Evolutionary conservation across 805 yeast genomes (phyloP), one percentile per base, ranked within the genome.

Genomic region (Cyberlindnera samutprakarnensis): DNA sequence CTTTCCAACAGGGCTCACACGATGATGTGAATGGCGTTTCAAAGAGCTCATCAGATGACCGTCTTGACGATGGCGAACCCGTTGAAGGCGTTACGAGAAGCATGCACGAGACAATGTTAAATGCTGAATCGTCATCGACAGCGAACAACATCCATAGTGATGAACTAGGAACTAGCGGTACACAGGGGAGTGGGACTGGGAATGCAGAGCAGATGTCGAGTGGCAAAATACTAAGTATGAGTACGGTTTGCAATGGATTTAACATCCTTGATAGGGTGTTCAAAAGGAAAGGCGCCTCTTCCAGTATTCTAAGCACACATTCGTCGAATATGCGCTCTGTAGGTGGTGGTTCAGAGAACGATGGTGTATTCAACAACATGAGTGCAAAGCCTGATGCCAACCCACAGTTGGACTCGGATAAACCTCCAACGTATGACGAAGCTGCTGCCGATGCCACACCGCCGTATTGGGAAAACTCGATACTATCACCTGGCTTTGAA

Each of bases 401-500:
- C 15, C 43, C 48, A 8, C 45, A 38, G 8, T 43, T 38, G 7
- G 55, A 53, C 7, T 56, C 62, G 9, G 88, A 80, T 38, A 63
- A 63, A 20, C 79, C 84, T 14, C 97, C 97, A 4, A 68, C 94
- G 1, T 92, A 92, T 58, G 96, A 85, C 35, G 97, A 88, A 52
- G 97, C 95, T 0, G 85, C 95, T 0, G 81, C 86, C 4, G 98
- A 92, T 53, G 73, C 92, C 12, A 76, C 94, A 0, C 98, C 98
- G 1, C 95, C 95, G 24, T 92, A 92, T 57, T 92, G 96, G 94
- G 98, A 92, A 56, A 75, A 88, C 7, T 74, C 92, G 0, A 75
- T 85, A 25, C 68, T 87, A 51, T 72, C 85, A 5, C 83, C 94
- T 5, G 86, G 79, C 7, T 62, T 64, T 56, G 67, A 64, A 22